A percentile compares a stretch with the other conserved stretches of the same genome.
Evolutionary conservation across 441 rosid genomes (phyloP).

Genomic region (Adansonia gregorii): DNA sequence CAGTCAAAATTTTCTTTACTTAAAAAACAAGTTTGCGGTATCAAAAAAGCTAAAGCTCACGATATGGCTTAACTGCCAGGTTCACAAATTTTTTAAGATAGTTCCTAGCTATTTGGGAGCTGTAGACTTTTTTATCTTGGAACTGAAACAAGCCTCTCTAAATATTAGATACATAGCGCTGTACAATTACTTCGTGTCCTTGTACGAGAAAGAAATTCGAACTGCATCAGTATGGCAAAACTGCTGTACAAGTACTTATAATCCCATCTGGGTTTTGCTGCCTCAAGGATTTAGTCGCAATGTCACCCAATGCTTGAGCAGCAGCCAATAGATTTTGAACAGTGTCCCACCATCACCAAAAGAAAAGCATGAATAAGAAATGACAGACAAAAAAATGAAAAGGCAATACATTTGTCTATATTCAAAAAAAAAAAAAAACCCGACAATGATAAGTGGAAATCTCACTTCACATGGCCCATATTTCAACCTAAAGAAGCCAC

Average conservation of each 20-base stretch:
- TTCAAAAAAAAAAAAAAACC: too few species aligned
- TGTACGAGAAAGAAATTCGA: too few species aligned
- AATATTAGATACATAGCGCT: too few species aligned
- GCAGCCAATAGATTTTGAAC: slow-evolving; percentile 70
- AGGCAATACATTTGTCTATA: not conserved
- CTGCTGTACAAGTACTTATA: slow-evolving; percentile 23
- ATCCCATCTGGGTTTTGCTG: slow-evolving; percentile 43
- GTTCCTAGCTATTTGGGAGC: not conserved
- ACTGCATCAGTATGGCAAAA: too few species aligned
- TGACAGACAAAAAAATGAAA: not conserved
- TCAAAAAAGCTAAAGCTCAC: too few species aligned
- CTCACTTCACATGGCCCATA: not conserved
- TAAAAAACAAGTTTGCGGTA: not conserved
- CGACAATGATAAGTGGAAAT: not conserved
- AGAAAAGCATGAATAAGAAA: slow-evolving; percentile 25
- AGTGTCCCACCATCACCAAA: slow-evolving; percentile 51
- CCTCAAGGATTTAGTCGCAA: slow-evolving; percentile 47
- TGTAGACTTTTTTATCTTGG: not conserved
- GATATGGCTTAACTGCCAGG: not conserved
- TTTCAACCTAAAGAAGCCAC: not conserved
- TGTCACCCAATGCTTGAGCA: slow-evolving; percentile 71
- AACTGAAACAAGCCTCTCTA: not conserved
- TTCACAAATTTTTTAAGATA: not conserved
- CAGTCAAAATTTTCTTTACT: not conserved
- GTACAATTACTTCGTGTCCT: too few species aligned